A percentile compares a stretch with the other conserved stretches of the same genome.
Evolutionary conservation across 73 alveolate genomes (phyloP).

Genomic region (Tetrahymena elliotti): DNA sequence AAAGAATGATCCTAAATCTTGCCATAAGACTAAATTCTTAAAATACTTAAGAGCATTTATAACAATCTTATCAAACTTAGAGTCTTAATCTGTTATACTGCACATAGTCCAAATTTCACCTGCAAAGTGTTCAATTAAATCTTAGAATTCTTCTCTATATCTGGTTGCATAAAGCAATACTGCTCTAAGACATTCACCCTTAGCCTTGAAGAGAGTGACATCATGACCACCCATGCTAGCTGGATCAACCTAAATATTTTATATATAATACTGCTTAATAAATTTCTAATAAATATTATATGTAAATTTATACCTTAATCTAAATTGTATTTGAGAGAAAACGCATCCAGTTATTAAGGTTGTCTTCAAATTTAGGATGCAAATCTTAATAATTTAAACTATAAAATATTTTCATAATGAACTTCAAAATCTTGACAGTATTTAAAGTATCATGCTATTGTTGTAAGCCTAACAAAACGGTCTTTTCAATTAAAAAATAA

Average conservation of each 20-base stretch:
- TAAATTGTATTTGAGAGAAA: neutral
- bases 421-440: neutral
- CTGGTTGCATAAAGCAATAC: constrained; percentile 35
- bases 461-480: neutral
- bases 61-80: constrained; percentile 23
- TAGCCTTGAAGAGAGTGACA: constrained; percentile 14
- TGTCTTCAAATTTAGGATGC: constrained; percentile 39
- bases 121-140: constrained; percentile 8
- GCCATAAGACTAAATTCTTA: constrained; percentile 12
- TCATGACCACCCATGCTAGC: neutral
- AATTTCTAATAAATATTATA: neutral
- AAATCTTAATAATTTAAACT: constrained; percentile 16
- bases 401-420: neutral
- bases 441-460: neutral
- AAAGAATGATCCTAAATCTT: constrained; percentile 17
- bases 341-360: constrained; percentile 29
- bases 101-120: constrained; percentile 41
- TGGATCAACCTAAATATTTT: neutral
- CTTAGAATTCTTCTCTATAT: constrained; percentile 34
- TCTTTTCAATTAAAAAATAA: neutral
- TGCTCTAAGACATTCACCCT: constrained; percentile 27
- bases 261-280: too few species aligned
- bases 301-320: neutral
- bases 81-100: constrained; percentile 1
- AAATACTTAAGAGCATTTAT: constrained; percentile 21